phyloP scores from a whole-genome alignment of 306 rosid genomes.

The Urtica urens region DNA sequence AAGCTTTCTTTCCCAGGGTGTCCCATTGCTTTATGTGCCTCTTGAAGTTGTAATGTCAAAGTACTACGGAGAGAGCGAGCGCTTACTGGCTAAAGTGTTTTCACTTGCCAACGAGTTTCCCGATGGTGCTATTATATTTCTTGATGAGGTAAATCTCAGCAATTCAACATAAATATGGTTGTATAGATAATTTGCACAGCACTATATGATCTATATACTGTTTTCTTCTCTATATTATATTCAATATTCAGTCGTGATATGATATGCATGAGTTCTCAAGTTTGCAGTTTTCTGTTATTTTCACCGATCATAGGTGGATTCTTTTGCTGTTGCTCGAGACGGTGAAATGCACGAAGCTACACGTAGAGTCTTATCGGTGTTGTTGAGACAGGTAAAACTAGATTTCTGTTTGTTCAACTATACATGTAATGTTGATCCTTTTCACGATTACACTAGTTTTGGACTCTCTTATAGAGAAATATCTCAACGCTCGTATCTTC shows the following conservation, averaged over 20 bases:
- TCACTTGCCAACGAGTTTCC: constrained; percentile 67
- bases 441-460: background rate
- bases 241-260: background rate
- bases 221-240: background rate
- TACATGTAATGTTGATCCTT: background rate
- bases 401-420: background rate
- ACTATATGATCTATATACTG: background rate
- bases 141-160: constrained; percentile 62
- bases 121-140: constrained; percentile 72
- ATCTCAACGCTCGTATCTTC: background rate
- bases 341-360: constrained; percentile 86
- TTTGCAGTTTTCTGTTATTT: background rate
- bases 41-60: constrained; percentile 81
- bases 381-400: constrained; percentile 43
- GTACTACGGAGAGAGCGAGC: constrained; percentile 85
- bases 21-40: constrained; percentile 76
- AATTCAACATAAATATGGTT: background rate
- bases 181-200: background rate
- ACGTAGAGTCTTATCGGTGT: constrained; percentile 60
- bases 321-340: constrained; percentile 78
- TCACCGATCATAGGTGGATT: constrained; percentile 42
- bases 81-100: constrained; percentile 66
- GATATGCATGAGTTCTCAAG: no score
- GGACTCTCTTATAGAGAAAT: background rate
- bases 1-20: constrained; percentile 44